These are phyloP conservation scores for Lignosus rhinocerotis DNA, from an alignment of 1,284 basidiomycete genomes.

Conservation along the genomic window DNA sequence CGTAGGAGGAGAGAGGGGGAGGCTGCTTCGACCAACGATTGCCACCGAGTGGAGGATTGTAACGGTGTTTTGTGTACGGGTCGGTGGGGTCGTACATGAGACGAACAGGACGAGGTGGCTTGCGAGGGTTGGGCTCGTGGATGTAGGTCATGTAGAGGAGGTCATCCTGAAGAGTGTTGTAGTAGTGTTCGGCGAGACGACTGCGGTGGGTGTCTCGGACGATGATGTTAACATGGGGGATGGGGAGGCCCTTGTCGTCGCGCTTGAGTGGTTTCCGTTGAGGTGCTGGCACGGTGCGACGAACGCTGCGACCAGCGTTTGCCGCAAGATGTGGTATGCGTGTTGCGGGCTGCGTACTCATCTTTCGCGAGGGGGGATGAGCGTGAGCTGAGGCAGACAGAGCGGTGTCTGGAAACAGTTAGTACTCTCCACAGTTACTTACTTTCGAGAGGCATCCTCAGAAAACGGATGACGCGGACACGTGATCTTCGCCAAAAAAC, in stretches of 20 bases:
- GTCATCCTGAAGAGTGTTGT: conserved; percentile 81
- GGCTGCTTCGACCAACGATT: conserved; percentile 64
- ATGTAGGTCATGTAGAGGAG: conserved; percentile 96
- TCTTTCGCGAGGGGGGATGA: conserved; percentile 6
- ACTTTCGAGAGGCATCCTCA: too few relatives aligned
- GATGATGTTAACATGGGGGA: conserved; percentile 63
- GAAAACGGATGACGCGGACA: too few relatives aligned
- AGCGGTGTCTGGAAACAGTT: too few relatives aligned
- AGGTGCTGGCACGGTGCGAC: conserved; percentile 27
- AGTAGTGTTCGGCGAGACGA: conserved; percentile 85
- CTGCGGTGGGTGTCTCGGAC: conserved; percentile 74
- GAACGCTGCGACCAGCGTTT: conserved; percentile 26
- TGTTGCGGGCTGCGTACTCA: conserved; percentile 27
- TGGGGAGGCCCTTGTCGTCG: conserved; percentile 57
- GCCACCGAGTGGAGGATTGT: conserved; percentile 76
- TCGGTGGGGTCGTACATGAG: conserved; percentile 76
- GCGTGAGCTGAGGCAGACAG: too few relatives aligned
- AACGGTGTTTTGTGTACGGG: conserved; percentile 77
- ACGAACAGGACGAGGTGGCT: conserved; percentile 57
- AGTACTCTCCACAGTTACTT: too few relatives aligned
- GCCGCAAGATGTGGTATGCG: conserved; percentile 19
- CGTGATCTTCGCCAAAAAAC: too few relatives aligned
- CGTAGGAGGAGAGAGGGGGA: conserved; percentile 60
- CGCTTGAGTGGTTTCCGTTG: conserved; percentile 44
- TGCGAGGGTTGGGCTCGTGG: conserved; percentile 60